A percentile compares a stretch with the other conserved stretches of the same genome.
Evolutionary conservation across 2,329 filamentous ascomycete species (phyloP).

Genomic region (Massarina eburnea): DNA sequence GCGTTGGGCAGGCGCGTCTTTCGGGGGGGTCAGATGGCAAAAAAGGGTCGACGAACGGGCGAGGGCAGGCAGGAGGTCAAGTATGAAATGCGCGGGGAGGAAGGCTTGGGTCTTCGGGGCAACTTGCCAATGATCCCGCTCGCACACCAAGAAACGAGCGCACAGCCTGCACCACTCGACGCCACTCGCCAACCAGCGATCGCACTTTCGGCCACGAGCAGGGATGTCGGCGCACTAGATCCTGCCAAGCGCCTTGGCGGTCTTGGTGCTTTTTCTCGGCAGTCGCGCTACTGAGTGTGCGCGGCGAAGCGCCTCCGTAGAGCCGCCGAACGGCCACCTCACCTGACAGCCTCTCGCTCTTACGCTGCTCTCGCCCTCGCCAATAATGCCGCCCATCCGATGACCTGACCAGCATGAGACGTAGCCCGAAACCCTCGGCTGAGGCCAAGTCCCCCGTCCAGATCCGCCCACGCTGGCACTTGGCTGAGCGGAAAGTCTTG

Average conservation of each 20-base stretch:
- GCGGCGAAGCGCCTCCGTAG: too few species aligned
- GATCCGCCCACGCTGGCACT: not conserved
- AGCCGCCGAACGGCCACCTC: too few species aligned
- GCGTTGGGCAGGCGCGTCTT: not conserved
- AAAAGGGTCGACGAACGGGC: not conserved
- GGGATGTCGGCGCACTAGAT: not conserved
- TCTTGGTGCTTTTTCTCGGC: not conserved
- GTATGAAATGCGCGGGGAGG: constrained; percentile 3
- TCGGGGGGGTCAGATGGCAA: not conserved
- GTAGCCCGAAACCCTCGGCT: constrained; percentile 2
- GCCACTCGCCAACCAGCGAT: not conserved
- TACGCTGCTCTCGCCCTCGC: not conserved
- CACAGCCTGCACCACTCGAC: not conserved
- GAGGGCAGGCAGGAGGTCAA: constrained; percentile 2
- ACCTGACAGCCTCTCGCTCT: too few species aligned
- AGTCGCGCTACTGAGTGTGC: not conserved
- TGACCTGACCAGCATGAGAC: not conserved
- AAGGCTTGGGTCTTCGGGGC: not conserved
- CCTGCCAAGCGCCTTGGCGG: not conserved
- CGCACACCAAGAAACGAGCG: not conserved
- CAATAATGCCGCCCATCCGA: too few species aligned
- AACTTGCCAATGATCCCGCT: not conserved
- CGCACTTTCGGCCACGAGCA: not conserved
- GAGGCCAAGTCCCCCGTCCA: constrained; percentile 1
- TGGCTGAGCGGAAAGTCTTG: constrained; percentile 4